Evolutionary conservation across 2,329 filamentous ascomycete species (phyloP).

Genomic region (Drechslerella coelobrocha): DNA sequence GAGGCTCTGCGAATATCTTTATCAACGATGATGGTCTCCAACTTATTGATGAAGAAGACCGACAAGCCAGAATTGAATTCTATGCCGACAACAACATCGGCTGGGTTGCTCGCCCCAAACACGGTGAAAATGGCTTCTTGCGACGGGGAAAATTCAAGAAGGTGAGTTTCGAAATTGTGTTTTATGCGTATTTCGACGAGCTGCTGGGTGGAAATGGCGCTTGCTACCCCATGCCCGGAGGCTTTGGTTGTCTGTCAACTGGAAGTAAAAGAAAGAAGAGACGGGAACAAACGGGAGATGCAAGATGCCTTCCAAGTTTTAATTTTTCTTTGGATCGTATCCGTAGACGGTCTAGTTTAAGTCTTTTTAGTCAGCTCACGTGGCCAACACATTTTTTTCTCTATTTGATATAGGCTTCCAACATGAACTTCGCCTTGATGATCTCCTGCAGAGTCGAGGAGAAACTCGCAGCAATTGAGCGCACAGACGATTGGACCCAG

Average conservation of each 20-base stretch:
- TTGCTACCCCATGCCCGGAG: not conserved
- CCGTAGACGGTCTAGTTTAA: slow-evolving; percentile 5
- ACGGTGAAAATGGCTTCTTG: slow-evolving; percentile 69
- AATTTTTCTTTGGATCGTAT: not conserved
- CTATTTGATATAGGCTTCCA: slow-evolving; percentile 72
- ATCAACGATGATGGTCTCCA: slow-evolving; percentile 78
- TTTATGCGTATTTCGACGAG: slow-evolving; percentile 56
- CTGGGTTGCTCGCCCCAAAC: slow-evolving; percentile 71
- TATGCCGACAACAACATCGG: slow-evolving; percentile 74
- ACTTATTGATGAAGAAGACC: slow-evolving; percentile 69
- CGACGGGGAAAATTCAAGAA: slow-evolving; percentile 68
- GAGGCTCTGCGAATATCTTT: slow-evolving; percentile 79
- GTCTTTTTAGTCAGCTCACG: slow-evolving; percentile 37
- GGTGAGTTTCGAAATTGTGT: slow-evolving; percentile 55
- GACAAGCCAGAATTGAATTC: slow-evolving; percentile 70
- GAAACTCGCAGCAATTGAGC: slow-evolving; percentile 66
- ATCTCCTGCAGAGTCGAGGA: slow-evolving; percentile 75
- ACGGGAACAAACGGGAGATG: not conserved
- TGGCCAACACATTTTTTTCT: slow-evolving; percentile 55
- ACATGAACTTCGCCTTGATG: slow-evolving; percentile 75
- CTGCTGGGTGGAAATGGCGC: too few species aligned
- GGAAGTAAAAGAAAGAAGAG: not conserved
- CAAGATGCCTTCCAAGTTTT: too few species aligned
- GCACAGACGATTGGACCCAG: slow-evolving; percentile 70
- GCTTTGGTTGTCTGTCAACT: not conserved